Conservation (phyloP, 257 asterid species). For the Salvia rosmarinus region DNA sequence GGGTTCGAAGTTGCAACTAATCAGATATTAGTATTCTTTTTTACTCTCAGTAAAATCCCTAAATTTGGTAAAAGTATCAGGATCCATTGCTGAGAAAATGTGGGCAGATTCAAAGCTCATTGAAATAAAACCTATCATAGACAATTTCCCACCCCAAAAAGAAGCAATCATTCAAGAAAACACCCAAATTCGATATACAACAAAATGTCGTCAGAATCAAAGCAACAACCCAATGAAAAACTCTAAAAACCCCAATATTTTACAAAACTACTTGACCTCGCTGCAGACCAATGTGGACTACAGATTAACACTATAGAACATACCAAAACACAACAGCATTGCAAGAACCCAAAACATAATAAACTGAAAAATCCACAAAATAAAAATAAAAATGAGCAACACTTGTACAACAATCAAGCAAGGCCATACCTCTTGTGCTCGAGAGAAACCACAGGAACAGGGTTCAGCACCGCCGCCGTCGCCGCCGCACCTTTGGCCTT, state of each 20-base stretch:
- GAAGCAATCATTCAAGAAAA: slow-evolving; percentile 13
- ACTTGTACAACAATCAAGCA: slow-evolving; percentile 7
- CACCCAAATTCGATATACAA: neutral
- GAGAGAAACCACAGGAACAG: slow-evolving; percentile 54
- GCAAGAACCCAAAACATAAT: slow-evolving; percentile 14
- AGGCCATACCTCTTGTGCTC: slow-evolving; percentile 76
- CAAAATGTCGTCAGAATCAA: slow-evolving; percentile 36
- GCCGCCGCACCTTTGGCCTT: slow-evolving; percentile 58
- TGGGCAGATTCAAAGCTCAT: slow-evolving; percentile 1
- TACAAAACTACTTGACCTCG: neutral
- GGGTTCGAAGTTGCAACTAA: neutral
- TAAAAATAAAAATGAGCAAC: slow-evolving; percentile 3
- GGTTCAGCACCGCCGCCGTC: slow-evolving; percentile 51
- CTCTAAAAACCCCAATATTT: neutral
- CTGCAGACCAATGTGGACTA: slow-evolving; percentile 23
- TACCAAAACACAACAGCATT: slow-evolving; percentile 19
- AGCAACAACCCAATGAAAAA: slow-evolving; percentile 16
- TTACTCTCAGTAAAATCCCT: slow-evolving; percentile 4
- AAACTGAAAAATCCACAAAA: neutral
- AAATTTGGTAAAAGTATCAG: slow-evolving; percentile 1
- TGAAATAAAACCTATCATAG: no score
- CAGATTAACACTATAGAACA: slow-evolving; percentile 9
- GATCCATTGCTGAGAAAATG: neutral
- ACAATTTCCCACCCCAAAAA: neutral
- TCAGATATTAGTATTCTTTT: neutral